Conservation (phyloP, 768 basidiomycete genomes). For the Daedaleopsis nitida region DNA sequence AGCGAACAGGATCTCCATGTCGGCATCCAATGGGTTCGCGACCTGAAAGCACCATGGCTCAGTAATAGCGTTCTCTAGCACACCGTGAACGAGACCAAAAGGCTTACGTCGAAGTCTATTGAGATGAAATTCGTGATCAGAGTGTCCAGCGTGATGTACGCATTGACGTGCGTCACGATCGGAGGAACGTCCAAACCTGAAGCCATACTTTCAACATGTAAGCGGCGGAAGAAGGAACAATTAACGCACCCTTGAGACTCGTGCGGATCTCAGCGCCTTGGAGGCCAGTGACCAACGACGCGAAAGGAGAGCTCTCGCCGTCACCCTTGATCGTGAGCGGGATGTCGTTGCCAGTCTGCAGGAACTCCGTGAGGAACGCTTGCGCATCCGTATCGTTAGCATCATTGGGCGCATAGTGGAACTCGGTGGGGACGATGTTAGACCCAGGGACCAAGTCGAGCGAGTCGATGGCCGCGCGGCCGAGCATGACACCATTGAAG, state of each 20-base stretch:
- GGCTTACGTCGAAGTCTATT: constrained; percentile 20
- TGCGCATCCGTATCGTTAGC: constrained; percentile 69
- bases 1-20: constrained; percentile 56
- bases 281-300: constrained; percentile 56
- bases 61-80: constrained; percentile 34
- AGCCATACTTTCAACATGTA: constrained; percentile 26
- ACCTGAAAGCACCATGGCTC: neutral
- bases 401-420: constrained; percentile 66
- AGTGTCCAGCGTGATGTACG: constrained; percentile 51
- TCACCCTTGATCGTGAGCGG: constrained; percentile 64
- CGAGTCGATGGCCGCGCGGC: constrained; percentile 58
- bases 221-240: constrained; percentile 12
- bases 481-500: constrained; percentile 57
- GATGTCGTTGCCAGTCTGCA: constrained; percentile 51
- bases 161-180: constrained; percentile 59
- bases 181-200: constrained; percentile 47
- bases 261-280: constrained; percentile 53
- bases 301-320: constrained; percentile 58
- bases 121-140: constrained; percentile 32
- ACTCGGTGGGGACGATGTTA: constrained; percentile 56
- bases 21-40: constrained; percentile 57
- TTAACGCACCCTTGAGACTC: constrained; percentile 43
- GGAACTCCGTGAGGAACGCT: constrained; percentile 60
- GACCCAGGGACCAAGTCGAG: constrained; percentile 61
- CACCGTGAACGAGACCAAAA: neutral